Conservation (phyloP, 2,329 filamentous ascomycete genomes). For the Aspergillus novoparasiticus region DNA sequence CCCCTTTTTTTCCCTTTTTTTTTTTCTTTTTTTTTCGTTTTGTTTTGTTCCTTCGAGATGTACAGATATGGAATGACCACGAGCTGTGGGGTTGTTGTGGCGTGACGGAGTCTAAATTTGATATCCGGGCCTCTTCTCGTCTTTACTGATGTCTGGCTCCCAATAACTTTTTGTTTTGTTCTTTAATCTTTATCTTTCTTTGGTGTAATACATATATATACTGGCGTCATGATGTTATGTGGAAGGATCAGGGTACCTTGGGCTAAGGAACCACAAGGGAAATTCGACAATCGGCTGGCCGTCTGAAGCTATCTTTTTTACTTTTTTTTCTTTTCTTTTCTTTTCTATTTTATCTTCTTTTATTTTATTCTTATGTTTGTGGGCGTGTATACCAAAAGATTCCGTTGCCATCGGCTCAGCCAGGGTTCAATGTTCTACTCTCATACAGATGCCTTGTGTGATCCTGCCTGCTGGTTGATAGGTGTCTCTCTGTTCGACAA, state of each 20-base stretch:
- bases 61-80: slow-evolving; percentile 20
- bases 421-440: not conserved
- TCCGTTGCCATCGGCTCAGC: not conserved
- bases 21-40: not conserved
- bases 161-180: slow-evolving; percentile 4
- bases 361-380: not conserved
- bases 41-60: slow-evolving; percentile 7
- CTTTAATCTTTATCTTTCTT: not conserved
- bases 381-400: not conserved
- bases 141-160: not conserved
- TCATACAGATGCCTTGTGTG: not conserved
- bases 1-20: slow-evolving; percentile 5
- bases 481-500: not conserved
- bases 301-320: slow-evolving; percentile 1
- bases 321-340: not conserved
- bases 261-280: slow-evolving; percentile 3
- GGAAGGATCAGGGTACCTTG: slow-evolving; percentile 7
- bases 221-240: slow-evolving; percentile 30
- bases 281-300: slow-evolving; percentile 19
- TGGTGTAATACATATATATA: slow-evolving; percentile 14
- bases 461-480: not conserved
- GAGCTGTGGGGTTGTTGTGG: slow-evolving; percentile 14
- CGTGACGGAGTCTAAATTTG: slow-evolving; percentile 19
- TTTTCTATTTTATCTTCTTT: slow-evolving; percentile 4
- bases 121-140: slow-evolving; percentile 1